phyloP scores from a whole-genome alignment of 495 filamentous ascomycete species.

The Xylaria grammica region DNA sequence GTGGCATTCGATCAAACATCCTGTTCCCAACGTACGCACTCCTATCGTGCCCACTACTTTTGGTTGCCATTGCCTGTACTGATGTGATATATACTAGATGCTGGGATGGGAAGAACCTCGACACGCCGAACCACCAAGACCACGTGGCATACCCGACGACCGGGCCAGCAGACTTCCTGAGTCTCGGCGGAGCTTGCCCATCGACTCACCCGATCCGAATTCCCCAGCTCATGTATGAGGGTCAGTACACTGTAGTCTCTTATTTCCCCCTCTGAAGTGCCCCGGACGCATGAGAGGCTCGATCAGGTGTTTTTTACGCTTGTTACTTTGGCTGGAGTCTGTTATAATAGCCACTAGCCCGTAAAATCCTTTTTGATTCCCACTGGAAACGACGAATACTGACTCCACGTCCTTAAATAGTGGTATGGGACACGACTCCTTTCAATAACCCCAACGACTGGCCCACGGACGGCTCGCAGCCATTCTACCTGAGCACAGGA shows the following conservation, averaged over 20 bases:
- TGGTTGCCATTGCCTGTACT: not conserved
- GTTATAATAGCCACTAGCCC: too few species aligned
- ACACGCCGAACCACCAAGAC: conserved; percentile 58
- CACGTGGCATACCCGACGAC: conserved; percentile 52
- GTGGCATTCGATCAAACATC: conserved; percentile 58
- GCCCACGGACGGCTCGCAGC: conserved; percentile 54
- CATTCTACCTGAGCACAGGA: conserved; percentile 54
- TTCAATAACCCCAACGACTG: conserved; percentile 52
- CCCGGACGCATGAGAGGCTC: too few species aligned
- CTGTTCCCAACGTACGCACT: conserved; percentile 53
- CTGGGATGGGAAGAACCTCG: conserved; percentile 61
- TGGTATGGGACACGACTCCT: conserved; percentile 55
- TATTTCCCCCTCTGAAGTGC: too few species aligned
- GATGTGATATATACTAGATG: conserved; percentile 36
- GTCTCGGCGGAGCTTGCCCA: conserved; percentile 51
- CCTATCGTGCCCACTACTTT: too few species aligned
- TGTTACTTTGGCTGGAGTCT: too few species aligned
- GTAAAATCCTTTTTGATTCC: too few species aligned
- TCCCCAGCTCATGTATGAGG: conserved; percentile 58
- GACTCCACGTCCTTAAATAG: too few species aligned
- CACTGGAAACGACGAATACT: too few species aligned
- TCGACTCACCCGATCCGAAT: conserved; percentile 54
- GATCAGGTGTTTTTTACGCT: too few species aligned
- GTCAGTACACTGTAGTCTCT: too few species aligned
- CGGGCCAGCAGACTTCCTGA: conserved; percentile 54